Base-by-base conservation (phyloP, 2,329 filamentous ascomycete species). In the Chaetomium strumarium region DNA sequence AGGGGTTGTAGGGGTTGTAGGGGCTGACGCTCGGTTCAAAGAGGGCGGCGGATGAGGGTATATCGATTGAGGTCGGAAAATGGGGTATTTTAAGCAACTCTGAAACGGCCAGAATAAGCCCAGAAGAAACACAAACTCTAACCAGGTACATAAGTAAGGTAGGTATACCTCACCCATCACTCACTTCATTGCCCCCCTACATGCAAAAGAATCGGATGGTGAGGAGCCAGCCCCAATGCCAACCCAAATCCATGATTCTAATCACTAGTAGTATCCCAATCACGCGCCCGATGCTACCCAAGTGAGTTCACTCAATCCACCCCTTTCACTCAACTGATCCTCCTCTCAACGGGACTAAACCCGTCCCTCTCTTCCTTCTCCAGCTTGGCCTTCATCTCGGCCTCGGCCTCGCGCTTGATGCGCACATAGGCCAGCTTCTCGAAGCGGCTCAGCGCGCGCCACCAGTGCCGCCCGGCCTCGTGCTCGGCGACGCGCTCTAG, bases 391-490 rank as follows among this genome's bases (percentile, higher is more conserved):
- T 68, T 73, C 68, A 70, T 68, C 61, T 83, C 80, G 1, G 71
- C 69, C 46, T 84, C 80, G 8, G 72, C 70, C 60, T 83, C 90
- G 55, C 85, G 79, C 67, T 86, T 84, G 45, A 95, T 83, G 45
- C 92, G 80, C 60, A 86, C 84, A 64, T 86, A 96, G 3, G 88
- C 92, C 58, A 95, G 71, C 70, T 92, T 95, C 61, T 91, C 86
- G 66, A 96, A 99, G 41, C 89, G 78, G 53, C 90, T 93, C 45
- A 99, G 73, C 30, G 83, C 82, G 59, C 79, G 83, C 89, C 92
- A 99, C 78, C 93, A 97, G 70, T 97, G 90, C 63, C 90, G 80
- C 1, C 93, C 93, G 10, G 90, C 93, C 64, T 95, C 87, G 69
- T 99, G 92, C 52, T 86, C 84, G 60, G 84, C 81, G 50, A 99